phyloP scores from a whole-genome alignment of 1,284 basidiomycete species.

The Coriolopsis trogii region DNA sequence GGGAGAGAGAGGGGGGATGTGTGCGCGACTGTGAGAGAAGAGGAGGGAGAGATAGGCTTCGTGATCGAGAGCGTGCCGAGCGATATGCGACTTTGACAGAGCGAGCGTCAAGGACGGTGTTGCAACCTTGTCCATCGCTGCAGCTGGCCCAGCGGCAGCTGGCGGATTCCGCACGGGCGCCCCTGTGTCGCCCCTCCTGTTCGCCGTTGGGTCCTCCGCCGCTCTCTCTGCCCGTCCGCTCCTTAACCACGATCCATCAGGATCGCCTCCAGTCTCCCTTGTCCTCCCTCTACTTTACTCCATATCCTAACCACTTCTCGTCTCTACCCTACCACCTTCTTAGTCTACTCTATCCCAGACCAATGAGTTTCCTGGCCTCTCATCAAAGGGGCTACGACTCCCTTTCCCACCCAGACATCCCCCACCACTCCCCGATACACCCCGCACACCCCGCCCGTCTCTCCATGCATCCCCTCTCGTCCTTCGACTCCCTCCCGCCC shows the following conservation, averaged over 20 bases:
- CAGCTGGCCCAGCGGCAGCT: conserved; percentile 20
- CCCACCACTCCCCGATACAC: conserved; percentile 26
- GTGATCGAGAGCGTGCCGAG: conserved; percentile 28
- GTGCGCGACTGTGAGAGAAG: conserved; percentile 1
- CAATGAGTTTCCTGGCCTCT: conserved; percentile 49
- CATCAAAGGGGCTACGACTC: conserved; percentile 41
- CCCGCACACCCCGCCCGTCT: conserved; percentile 20
- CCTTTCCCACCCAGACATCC: conserved; percentile 34
- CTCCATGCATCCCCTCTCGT: conserved; percentile 37
- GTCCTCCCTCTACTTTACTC: conserved; percentile 27
- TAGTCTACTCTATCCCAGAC: conserved; percentile 28
- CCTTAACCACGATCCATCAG: conserved; percentile 29
- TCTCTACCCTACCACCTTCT: conserved; percentile 22
- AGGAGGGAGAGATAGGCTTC: conserved; percentile 28
- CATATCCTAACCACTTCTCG: conserved; percentile 24
- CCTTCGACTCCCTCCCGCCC: conserved; percentile 35
- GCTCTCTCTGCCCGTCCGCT: conserved; percentile 21
- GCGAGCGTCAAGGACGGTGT: conserved; percentile 19
- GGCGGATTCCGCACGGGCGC: conserved; percentile 26
- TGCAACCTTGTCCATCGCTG: conserved; percentile 21
- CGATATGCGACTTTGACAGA: conserved; percentile 27
- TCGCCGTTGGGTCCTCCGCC: conserved; percentile 20
- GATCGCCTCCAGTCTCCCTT: conserved; percentile 21
- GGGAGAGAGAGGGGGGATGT: background rate
- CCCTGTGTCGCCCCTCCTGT: conserved; percentile 31